phyloP scores from a whole-genome alignment of 805 yeast species.

The Yarrowia hollandica region DNA sequence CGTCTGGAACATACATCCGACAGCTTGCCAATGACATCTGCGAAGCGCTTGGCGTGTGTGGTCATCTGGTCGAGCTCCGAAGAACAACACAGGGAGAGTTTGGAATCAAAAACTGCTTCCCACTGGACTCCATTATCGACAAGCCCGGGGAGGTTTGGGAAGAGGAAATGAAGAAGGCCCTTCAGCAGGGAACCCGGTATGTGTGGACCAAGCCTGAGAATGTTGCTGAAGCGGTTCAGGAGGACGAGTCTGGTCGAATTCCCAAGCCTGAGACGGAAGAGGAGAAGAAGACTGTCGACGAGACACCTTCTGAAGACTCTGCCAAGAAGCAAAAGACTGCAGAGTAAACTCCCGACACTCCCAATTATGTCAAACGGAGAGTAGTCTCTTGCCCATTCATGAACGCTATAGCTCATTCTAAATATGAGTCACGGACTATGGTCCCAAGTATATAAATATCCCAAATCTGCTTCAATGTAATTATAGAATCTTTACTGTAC shows the following conservation, averaged over 20 bases:
- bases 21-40: slow-evolving; percentile 88
- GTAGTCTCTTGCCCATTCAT: too few relatives aligned
- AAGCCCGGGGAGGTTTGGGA: slow-evolving; percentile 65
- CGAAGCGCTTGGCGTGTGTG: slow-evolving; percentile 71
- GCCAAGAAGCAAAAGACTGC: slow-evolving; percentile 10
- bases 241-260: not conserved
- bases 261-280: not conserved
- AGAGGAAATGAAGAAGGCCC: slow-evolving; percentile 28
- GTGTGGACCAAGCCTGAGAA: not conserved
- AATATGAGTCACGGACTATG: too few relatives aligned
- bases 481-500: too few relatives aligned
- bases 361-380: too few relatives aligned
- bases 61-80: slow-evolving; percentile 82
- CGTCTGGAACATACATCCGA: slow-evolving; percentile 94
- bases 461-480: too few relatives aligned
- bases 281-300: not conserved
- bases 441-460: too few relatives aligned
- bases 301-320: not conserved
- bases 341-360: too few relatives aligned
- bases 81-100: slow-evolving; percentile 81
- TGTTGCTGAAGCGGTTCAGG: not conserved
- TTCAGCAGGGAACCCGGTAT: slow-evolving; percentile 16
- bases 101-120: slow-evolving; percentile 71
- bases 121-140: slow-evolving; percentile 62
- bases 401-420: too few relatives aligned